A percentile compares a stretch with the other conserved stretches of the same genome.
Conservation (phyloP, 768 basidiomycete genomes). For the Mycena haematopus region DNA sequence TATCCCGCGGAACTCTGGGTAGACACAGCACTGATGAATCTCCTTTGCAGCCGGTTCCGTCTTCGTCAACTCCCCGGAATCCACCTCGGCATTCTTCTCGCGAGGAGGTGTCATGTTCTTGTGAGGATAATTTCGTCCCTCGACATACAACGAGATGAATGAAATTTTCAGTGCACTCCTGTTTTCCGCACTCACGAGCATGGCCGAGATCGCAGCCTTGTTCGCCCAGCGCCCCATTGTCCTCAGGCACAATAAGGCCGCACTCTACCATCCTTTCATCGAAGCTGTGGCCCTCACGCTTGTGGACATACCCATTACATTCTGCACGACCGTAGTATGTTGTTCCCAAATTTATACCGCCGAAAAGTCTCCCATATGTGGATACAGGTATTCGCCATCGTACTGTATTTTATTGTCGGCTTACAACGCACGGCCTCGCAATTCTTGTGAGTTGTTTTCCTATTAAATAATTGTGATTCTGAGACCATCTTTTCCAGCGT, state of each 20-base stretch:
- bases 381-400: constrained; percentile 38
- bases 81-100: constrained; percentile 70
- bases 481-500: constrained; percentile 38
- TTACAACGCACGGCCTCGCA: constrained; percentile 50
- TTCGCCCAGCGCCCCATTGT: constrained; percentile 55
- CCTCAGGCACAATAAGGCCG: constrained; percentile 49
- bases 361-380: too few species aligned
- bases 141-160: too few species aligned
- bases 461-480: too few species aligned
- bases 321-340: constrained; percentile 32
- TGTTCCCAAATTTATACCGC: too few species aligned
- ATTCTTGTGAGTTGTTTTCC: constrained; percentile 55
- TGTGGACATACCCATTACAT: constrained; percentile 50
- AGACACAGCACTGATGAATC: background rate
- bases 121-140: constrained; percentile 40
- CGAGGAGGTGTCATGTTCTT: constrained; percentile 83
- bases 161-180: constrained; percentile 50
- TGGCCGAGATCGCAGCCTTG: constrained; percentile 67
- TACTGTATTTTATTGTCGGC: constrained; percentile 58
- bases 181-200: constrained; percentile 61
- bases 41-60: constrained; percentile 54
- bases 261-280: constrained; percentile 57
- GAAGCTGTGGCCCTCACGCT: constrained; percentile 52
- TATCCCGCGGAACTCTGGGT: constrained; percentile 2
- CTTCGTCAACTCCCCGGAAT: constrained; percentile 62